Evolutionary conservation across 139 green algal species (phyloP), one percentile per base, ranked within the genome.

Genomic region (Desmodesmus armatus): DNA sequence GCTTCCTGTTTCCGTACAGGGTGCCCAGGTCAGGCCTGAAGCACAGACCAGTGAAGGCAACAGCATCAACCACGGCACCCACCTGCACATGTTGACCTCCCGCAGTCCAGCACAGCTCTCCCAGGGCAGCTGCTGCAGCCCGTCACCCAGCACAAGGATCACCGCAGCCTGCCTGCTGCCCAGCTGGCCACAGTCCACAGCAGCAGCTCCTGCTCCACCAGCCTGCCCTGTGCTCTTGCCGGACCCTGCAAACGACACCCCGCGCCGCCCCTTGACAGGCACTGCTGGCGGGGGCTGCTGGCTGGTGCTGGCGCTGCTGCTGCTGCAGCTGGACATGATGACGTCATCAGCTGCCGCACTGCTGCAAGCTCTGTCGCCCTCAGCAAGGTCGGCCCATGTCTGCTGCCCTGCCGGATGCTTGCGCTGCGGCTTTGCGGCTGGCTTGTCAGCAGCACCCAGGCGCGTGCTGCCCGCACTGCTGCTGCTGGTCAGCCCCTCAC

Each of bases 81-180:
- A 86, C 80, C 80, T 86, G 69, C 82, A 82, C n/a, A 82, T 72
- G 33, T 65, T 40, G 27, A 83, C 67, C 3, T 31, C 27, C 17
- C 51, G 60, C 35, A 94, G 87, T 5, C 87, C 78, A 1, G 90
- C 85, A 21, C 91, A 78, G 86, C 89, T 94, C 80, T 98, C 95
- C 94, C 94, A 97, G 3, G 95, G 93, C 55, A 98, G 84, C 17
- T 75, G 85, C 73, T 97, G 94, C 86, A 96, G 81, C 6, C 43
- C 19, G 2, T 43, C 58, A 63, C 93, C 89, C 47, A 96, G 87
- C 29, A 95, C 63, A 41, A 96, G 86, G 63, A 96, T 73, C 74
- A 95, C 87, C 9, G 90, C 86, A 1, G 49, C 40, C 37, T 37
- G 13, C 69, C 69, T 80, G 19, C 29, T 29, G 2, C n/a, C 31